Percentiles rank a stretch among this genome's conserved stretches.
These are phyloP conservation scores for Fusarium falciforme DNA, from an alignment of 2,329 filamentous ascomycete species.

Conservation along the genomic window DNA sequence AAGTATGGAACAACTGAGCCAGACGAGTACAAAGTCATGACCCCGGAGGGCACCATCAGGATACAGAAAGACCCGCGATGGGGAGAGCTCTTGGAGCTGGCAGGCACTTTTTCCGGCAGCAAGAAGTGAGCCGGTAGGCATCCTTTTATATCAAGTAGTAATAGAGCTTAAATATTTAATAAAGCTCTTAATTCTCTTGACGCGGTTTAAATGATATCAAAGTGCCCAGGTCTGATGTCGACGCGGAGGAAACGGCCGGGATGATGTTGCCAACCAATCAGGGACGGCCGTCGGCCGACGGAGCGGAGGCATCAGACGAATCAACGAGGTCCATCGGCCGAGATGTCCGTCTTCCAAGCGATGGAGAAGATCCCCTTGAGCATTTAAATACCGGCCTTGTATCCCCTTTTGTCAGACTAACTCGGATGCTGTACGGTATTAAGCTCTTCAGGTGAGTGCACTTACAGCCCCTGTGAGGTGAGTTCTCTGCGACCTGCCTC, in stretches of 20 bases:
- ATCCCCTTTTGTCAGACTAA: background rate
- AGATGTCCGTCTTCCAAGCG: background rate
- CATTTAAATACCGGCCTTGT: background rate
- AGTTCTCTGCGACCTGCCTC: background rate
- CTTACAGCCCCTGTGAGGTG: background rate
- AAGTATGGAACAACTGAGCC: background rate
- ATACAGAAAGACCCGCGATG: constrained; percentile 14
- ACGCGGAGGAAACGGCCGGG: background rate
- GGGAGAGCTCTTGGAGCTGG: constrained; percentile 6
- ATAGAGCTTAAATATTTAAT: background rate
- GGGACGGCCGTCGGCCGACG: background rate
- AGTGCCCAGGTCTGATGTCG: too few relatives aligned
- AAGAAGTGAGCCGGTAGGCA: fast-evolving
- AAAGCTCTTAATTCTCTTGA: background rate
- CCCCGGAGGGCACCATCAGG: background rate
- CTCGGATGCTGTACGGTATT: too few relatives aligned
- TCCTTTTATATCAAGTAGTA: background rate
- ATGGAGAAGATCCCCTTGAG: too few relatives aligned
- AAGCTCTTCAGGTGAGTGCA: background rate
- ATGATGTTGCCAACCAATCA: background rate
- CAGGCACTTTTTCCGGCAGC: constrained; percentile 11
- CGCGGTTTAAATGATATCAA: too few relatives aligned
- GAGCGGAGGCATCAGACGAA: background rate
- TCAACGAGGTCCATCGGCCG: background rate
- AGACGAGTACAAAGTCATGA: constrained; percentile 23